Base-by-base conservation (phyloP, 1,284 basidiomycete genomes). In the Austroboletus novae-zelandiae region DNA sequence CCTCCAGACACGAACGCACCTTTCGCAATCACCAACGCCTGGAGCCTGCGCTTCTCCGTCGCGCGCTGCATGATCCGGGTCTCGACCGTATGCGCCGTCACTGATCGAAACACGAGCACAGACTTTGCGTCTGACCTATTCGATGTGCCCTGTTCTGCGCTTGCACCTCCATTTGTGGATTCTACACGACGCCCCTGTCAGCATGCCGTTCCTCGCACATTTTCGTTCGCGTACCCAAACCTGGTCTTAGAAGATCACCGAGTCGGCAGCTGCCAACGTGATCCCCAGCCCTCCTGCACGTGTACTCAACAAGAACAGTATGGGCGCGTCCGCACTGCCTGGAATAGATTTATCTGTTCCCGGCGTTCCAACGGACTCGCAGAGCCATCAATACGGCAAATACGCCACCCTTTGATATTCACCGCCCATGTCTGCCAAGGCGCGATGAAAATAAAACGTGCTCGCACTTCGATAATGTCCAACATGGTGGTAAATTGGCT, bases 401-500 rank as follows among this genome's bases (percentile, higher is more conserved):
- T 78, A 2, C 74, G 71, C 84, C 89, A 90, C 0, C 77, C 75
- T 72, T 97, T 96, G 67, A 83, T 82, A 51, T 89, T 83, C 2
- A 72, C 76, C 5, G 92, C 91, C 93, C 93, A 96, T 57, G 91
- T 90, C 83, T 93, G 55, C 5, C 11, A 53, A 18, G 23, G 17
- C 47, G 9, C 37, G 25, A 9, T 17, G 17, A 17, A 2, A 5
- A 15, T 30, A 44, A 29, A 27, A 14, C 27, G 40, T 20, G 43
- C 50, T 66, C 73, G 45, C 44, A 90, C 90, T 77, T 94, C 84
- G 52, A 98, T 90, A 56, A 98, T 91, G 65, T 99, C 90, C 46
- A 98, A 74, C 93, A 98, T 94, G 1, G 89, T 94, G 40, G 89
- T 95, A 69, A 99, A 97, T 71, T 98, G 94, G 50, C 89, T 89